These are phyloP conservation scores for Pistacia integerrima DNA, from an alignment of 345 rosid genomes.

Conservation along the genomic window DNA sequence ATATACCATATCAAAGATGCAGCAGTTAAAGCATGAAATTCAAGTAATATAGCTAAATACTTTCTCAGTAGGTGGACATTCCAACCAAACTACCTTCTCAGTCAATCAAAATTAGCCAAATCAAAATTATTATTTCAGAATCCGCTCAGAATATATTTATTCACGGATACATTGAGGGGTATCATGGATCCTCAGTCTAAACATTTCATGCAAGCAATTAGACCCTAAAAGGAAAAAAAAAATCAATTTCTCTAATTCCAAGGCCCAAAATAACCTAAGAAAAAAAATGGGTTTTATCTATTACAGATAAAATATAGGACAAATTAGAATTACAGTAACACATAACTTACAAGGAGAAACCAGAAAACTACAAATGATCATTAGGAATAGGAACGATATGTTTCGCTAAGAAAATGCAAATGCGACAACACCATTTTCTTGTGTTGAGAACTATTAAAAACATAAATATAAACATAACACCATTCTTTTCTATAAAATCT, in stretches of 20 bases:
- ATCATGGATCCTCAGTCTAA: background rate
- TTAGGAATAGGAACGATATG: background rate
- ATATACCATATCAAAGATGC: background rate
- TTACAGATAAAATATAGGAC: background rate
- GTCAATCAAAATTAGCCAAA: background rate
- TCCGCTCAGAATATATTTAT: background rate
- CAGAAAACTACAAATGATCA: background rate
- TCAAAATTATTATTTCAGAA: background rate
- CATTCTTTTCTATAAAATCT: conserved; percentile 11
- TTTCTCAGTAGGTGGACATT: background rate
- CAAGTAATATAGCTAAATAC: background rate
- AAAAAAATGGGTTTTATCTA: background rate
- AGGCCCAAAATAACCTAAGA: background rate
- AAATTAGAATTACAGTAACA: background rate
- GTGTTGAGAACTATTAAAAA: background rate
- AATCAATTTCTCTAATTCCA: background rate
- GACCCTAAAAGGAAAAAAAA: background rate
- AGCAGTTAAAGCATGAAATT: background rate
- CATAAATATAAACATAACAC: background rate
- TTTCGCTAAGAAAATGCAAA: background rate
- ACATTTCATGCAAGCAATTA: background rate
- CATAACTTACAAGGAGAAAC: conserved; percentile 1
- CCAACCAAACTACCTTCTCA: background rate
- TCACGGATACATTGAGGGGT: background rate
- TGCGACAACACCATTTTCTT: background rate